Evolutionary conservation across 2,329 filamentous ascomycete species (phyloP), one percentile per base, ranked within the genome.

Genomic region (Penicillium palitans): DNA sequence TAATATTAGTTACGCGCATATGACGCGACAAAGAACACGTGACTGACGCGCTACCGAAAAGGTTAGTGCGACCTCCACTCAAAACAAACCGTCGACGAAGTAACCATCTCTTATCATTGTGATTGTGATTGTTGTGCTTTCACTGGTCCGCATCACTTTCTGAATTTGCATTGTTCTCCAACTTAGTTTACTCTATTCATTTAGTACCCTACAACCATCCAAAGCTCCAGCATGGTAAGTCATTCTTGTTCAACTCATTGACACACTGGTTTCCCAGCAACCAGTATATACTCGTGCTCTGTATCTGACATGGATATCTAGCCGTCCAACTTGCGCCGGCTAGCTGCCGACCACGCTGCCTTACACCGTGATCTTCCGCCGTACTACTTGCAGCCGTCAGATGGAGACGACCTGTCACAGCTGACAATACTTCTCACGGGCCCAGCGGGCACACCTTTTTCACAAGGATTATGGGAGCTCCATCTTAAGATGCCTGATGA

Each of bases 401-500:
- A 71, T 31, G 71, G 74, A 52, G 82, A 85, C 61, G 83, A 86
- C 61, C 76, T 88, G 8, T 85, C 82, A 2, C 78, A 82, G 41
- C 79, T 88, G 59, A 78, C 81, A 27, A 75, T 87, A 47, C 78
- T 87, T 31, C 79, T 88, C 55, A 81, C 83, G 4, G 85, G 85
- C 0, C 84, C 85, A 0, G 76, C 79, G 33, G 83, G 83, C 45
- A 87, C 85, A 37, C 84, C 85, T 2, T 88, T 87, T 65, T 76
- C 80, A 0, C 70, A 77, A 24, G 85, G 85, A 27, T 72, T 87
- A 21, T 88, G 83, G 82, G 81, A 80, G 55, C 71, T 88, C 2
- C 83, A 84, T 63, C 77, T 88, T 47, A 80, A 81, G 46, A 85
- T 87, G 35, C 85, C 85, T 0, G 75, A 80, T 19, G 80, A 79